These are phyloP conservation scores for Hansenula sp. DNA, from an alignment of 1,139 yeast genomes.

Conservation along the genomic window DNA sequence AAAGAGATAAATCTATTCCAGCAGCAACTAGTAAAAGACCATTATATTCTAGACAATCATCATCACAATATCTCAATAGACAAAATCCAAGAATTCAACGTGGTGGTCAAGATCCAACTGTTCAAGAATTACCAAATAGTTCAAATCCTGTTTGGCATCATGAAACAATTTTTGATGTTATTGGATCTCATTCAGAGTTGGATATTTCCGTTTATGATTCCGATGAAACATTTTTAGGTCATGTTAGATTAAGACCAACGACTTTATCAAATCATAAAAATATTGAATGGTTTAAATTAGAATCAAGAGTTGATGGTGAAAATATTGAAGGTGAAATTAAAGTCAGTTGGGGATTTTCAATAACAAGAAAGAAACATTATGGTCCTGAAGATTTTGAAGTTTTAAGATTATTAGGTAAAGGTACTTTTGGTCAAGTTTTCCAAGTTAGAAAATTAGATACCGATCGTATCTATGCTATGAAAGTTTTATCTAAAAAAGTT, in stretches of 20 bases:
- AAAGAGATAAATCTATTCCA: constrained; percentile 17
- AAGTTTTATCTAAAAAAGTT: constrained; percentile 86
- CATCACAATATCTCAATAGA: constrained; percentile 54
- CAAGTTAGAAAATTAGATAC: constrained; percentile 92
- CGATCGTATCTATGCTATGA: constrained; percentile 92
- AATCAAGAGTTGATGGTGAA: constrained; percentile 74
- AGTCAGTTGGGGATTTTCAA: constrained; percentile 69
- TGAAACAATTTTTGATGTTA: constrained; percentile 87
- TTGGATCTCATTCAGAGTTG: constrained; percentile 75
- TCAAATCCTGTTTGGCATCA: constrained; percentile 85
- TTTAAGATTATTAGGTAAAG: constrained; percentile 84
- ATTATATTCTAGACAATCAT: constrained; percentile 59
- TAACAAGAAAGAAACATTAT: constrained; percentile 66
- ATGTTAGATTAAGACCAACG: constrained; percentile 67
- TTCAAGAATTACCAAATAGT: constrained; percentile 12
- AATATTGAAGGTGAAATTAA: constrained; percentile 72
- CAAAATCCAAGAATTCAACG: constrained; percentile 7
- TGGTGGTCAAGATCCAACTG: neutral
- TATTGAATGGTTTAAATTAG: constrained; percentile 70
- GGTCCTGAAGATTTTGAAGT: constrained; percentile 96
- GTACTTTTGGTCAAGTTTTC: constrained; percentile 96
- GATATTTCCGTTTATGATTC: constrained; percentile 87
- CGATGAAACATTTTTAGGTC: constrained; percentile 84
- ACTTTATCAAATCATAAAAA: constrained; percentile 40
- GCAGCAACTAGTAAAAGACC: constrained; percentile 33